Conservation (phyloP, 31 red algal genomes). For the Asparagopsis taxiformis region DNA sequence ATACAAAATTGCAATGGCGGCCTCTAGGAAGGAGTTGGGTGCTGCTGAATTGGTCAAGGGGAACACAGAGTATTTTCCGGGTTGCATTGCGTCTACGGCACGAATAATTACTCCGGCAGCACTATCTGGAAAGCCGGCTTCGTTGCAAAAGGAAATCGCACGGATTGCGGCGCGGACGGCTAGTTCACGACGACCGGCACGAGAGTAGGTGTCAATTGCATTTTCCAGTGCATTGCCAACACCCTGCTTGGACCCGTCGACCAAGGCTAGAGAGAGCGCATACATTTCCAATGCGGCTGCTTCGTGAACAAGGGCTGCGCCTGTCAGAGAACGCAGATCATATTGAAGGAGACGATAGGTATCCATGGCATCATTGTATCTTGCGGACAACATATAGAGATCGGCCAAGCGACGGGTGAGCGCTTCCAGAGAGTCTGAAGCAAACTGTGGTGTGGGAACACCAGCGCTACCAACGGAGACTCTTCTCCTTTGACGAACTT, state of each 20-base stretch:
- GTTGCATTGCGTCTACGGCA: slow-evolving; percentile 14
- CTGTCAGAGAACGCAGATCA: slow-evolving; percentile 22
- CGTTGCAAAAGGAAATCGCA: slow-evolving; percentile 39
- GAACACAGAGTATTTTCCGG: neutral
- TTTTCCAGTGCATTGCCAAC: slow-evolving; percentile 36
- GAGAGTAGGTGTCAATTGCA: slow-evolving; percentile 31
- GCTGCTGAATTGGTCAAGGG: neutral
- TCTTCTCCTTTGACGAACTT: slow-evolving; percentile 4
- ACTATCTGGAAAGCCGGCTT: slow-evolving; percentile 58
- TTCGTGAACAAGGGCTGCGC: slow-evolving; percentile 42
- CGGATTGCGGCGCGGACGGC: slow-evolving; percentile 44
- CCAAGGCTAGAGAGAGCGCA: slow-evolving; percentile 38
- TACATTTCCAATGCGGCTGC: slow-evolving; percentile 45
- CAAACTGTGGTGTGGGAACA: slow-evolving; percentile 20
- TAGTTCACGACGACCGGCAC: slow-evolving; percentile 57
- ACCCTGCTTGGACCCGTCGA: slow-evolving; percentile 34
- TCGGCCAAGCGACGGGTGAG: slow-evolving; percentile 35
- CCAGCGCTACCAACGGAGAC: slow-evolving; percentile 2
- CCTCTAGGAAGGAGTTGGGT: slow-evolving; percentile 34
- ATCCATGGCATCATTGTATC: slow-evolving; percentile 41
- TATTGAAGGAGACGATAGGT: slow-evolving; percentile 25
- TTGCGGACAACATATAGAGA: slow-evolving; percentile 35
- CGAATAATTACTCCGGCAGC: slow-evolving; percentile 59
- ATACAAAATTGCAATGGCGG: slow-evolving; percentile 36
- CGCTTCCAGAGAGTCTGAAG: slow-evolving; percentile 12